These are phyloP conservation scores for Eutrema japonicum DNA, from an alignment of 345 rosid genomes.

Conservation along the genomic window DNA sequence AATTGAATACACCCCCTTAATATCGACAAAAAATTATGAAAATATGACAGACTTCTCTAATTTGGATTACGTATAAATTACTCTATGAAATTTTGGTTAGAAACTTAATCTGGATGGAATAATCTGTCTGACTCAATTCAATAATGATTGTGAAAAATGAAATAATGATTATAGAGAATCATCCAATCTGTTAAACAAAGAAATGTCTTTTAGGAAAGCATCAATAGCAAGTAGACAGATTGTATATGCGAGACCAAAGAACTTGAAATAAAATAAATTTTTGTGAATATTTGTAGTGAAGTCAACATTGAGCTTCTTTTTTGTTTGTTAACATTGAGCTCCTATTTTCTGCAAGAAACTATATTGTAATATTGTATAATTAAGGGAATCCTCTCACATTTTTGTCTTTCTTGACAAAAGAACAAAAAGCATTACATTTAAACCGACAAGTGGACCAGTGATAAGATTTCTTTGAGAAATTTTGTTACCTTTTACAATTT, in stretches of 20 bases:
- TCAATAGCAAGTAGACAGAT: conserved; percentile 29
- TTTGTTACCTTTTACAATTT: conserved; percentile 21
- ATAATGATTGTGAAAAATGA: conserved; percentile 38
- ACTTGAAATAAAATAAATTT: conserved; percentile 6
- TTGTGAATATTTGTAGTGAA: conserved; percentile 17
- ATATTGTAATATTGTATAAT: neutral
- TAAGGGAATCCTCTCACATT: neutral
- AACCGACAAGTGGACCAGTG: conserved; percentile 32
- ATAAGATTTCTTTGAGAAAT: conserved; percentile 14
- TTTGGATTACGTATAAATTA: neutral
- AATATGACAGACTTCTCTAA: conserved; percentile 2
- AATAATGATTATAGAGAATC: conserved; percentile 27
- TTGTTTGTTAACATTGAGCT: conserved; percentile 26
- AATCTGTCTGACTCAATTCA: conserved; percentile 25
- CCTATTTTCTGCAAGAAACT: conserved; percentile 18
- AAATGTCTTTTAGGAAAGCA: conserved; percentile 13
- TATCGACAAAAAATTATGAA: neutral
- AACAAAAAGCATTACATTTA: conserved; percentile 17
- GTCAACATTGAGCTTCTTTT: conserved; percentile 30
- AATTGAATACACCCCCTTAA: neutral
- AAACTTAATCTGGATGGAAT: neutral
- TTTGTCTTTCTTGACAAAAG: conserved; percentile 15
- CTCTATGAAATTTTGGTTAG: conserved; percentile 12
- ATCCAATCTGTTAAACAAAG: conserved; percentile 26
- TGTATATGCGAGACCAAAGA: conserved; percentile 21